phyloP scores from a whole-genome alignment of 2,329 filamentous ascomycete genomes.

The Fusarium sacchari region DNA sequence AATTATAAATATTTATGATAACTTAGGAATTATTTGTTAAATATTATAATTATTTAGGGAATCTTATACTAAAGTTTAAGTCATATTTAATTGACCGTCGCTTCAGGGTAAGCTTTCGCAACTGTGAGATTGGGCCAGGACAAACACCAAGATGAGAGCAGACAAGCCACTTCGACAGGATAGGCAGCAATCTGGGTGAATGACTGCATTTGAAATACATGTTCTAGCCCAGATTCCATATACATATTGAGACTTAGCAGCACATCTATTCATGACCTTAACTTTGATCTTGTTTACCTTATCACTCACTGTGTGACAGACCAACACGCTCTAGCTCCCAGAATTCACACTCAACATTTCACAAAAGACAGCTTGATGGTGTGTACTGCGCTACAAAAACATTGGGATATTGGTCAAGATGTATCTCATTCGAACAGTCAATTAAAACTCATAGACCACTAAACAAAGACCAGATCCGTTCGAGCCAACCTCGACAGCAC shows the following conservation, averaged over 20 bases:
- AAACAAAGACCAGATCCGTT: background rate
- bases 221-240: too few relatives aligned
- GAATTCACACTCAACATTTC: too few relatives aligned
- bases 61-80: fast-evolving
- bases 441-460: background rate
- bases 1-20: fast-evolving
- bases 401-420: background rate
- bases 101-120: background rate
- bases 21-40: fast-evolving
- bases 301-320: too few relatives aligned
- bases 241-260: too few relatives aligned
- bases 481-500: background rate
- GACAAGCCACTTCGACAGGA: too few relatives aligned
- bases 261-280: too few relatives aligned
- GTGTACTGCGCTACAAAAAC: fast-evolving
- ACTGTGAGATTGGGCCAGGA: too few relatives aligned
- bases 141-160: too few relatives aligned
- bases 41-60: fast-evolving
- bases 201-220: too few relatives aligned
- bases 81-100: fast-evolving
- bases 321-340: too few relatives aligned
- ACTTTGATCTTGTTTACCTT: too few relatives aligned
- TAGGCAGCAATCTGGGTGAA: too few relatives aligned
- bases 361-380: background rate
- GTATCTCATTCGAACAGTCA: background rate